Base-by-base conservation (phyloP, 2,329 filamentous ascomycete genomes). In the Arthrobotrys entomopaga region DNA sequence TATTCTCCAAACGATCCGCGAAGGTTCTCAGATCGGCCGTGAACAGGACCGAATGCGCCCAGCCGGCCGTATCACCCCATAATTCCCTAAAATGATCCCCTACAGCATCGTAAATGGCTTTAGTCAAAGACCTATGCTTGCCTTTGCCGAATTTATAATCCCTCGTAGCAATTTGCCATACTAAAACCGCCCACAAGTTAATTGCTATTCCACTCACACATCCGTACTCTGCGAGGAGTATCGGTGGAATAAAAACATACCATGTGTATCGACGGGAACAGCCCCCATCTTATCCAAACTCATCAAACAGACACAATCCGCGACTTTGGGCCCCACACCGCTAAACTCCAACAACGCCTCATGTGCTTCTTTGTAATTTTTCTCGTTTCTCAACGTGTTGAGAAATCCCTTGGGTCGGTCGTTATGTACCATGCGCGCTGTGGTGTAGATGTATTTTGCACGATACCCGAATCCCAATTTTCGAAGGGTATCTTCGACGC, bases 131-230 rank as follows among this genome's bases (percentile, higher is more conserved):
- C 79, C 93, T 94, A 75, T 91, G 86, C 79, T 92, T 94, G 7
- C 87, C 88, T 78, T 89, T 91, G 5, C 92, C 91, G 79, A 99
- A 96, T 71, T 90, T 93, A 83, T 99, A 99, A 81, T 99, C 95
- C 61, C 95, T 86, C 81, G 96, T 92, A 0, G 95, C 96, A 79
- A 99, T 98, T 83, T 98, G 93, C 94, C 93, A 98, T 11, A 99
- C 92, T 86, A 69, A 65, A n/a, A 74, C 57, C 22, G 7, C 74
- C 6, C 75, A 48, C 67, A 63, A 53, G 65, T 16, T 40, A 10
- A 8, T 24, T 34, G 1, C 13, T 16, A 19, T 34, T 8, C 19
- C 29, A 13, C 8, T 19, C 6, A 48, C 26, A 34, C 20, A 20
- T 29, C 26, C 16, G 19, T 10, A 29, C 0, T 26, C 20, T 8